Base-by-base conservation (phyloP, 1,284 basidiomycete species). In the Boletus smithii region DNA sequence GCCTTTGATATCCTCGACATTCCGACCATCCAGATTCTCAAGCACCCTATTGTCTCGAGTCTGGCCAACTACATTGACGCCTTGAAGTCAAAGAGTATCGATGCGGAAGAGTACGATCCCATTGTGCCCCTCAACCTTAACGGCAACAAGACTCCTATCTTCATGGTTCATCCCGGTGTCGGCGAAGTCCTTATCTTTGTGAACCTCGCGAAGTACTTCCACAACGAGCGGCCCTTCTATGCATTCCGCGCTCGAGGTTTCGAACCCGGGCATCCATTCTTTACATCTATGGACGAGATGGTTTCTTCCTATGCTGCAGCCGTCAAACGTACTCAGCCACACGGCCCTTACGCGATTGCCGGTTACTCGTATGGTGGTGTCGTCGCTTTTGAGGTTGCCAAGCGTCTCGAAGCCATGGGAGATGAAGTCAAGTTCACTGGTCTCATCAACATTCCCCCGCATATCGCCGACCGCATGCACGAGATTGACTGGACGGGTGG, bases 181-280 rank as follows among this genome's bases (percentile, higher is more conserved):
- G 71, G 71, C 17, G 72, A 73, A 46, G 64, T 73, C 6, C 64
- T 73, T 27, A 66, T 73, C 42, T 73, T 73, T 53, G 60, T 73
- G 50, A 70, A 68, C 49, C 62, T 73, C 10, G 71, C 71, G 8
- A 64, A 62, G 39, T 54, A 56, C 20, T 61, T 69, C 42, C 53
- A 57, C 8, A 63, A 68, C 16, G 68, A 73, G 42, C 59, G 72
- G 1, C 71, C 71, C 13, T 61, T 73, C 35, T 73, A 72, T 39
- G 71, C 72, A 13, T 46, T 58, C 40, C 70, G 72, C 16, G 72
- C 71, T 4, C 62, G 69, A 14, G 71, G 71, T 11, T 72, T 73
- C 53, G 71, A 72, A 34, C 51, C 57, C 11, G 62, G 59, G 30
- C 68, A 73, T 9, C 51, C 56, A 7, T 57, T 65, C 31, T 72